Base-by-base conservation (phyloP, 2,329 filamentous ascomycete genomes). In the Magnaporthiopsis incrustans region DNA sequence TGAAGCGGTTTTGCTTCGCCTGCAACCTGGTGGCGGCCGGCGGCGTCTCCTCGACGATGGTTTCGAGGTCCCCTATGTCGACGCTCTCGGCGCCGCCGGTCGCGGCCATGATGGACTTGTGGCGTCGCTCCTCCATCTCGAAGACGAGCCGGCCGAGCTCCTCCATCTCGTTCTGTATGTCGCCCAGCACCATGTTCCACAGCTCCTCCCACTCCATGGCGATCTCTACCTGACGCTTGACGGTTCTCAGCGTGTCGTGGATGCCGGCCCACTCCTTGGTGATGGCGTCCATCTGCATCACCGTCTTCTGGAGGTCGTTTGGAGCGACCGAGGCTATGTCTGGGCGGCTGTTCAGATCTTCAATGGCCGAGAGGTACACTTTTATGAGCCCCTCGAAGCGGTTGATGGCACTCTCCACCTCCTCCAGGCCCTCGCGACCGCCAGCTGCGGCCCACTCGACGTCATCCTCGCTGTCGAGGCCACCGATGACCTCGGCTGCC, bases 201-300 rank as follows among this genome's bases (percentile, higher is more conserved):
- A 99, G 81, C 77, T 98, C 93, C 75, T 97, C 93, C 94, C 94
- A 99, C 73, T 99, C 95, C 92, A 98, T 96, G 60, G 95, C 95
- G 65, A 97, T 87, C 75, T 98, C 95, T 25, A 99, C 94, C 72
- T 98, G 94, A 60, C 85, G 85, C 73, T 96, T 96, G 64, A 97
- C 89, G 32, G 78, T 88, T 67, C 89, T 89, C 62, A 99, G 79
- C 1, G 89, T 89, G 57, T 80, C 81, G 70, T 92, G 90, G 70
- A 97, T 94, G 68, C 88, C 87, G 59, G 86, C 82, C 95, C 95
- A 99, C 71, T 93, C 91, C 50, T 82, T 82, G 66, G 97, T 80
- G 65, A 97, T 95, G 26, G 82, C 81, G 71, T 98, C 94, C 90
- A 98, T 97, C 77, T 97, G 92, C 14, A 85, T 81, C 30, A 97